Evolutionary conservation across 2,329 filamentous ascomycete species (phyloP).

Genomic region (Amauroascus verrucosus): DNA sequence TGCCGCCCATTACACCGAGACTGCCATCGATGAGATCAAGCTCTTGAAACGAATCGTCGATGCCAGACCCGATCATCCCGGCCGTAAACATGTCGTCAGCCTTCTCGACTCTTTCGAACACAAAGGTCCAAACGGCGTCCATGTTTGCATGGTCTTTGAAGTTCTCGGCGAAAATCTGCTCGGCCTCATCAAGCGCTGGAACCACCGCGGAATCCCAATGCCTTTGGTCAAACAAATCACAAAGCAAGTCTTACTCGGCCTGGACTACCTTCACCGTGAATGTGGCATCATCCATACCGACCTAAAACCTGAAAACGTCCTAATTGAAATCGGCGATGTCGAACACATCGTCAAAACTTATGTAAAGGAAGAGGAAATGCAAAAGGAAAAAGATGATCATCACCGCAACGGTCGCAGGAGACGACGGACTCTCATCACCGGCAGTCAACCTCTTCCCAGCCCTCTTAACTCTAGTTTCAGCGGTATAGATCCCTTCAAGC

Average conservation of each 20-base stretch:
- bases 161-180: conserved; percentile 91
- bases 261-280: conserved; percentile 94
- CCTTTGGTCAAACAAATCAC: conserved; percentile 96
- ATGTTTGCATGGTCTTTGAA: conserved; percentile 99
- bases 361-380: conserved; percentile 63
- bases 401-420: conserved; percentile 84
- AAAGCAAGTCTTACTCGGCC: conserved; percentile 87
- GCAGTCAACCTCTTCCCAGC: conserved; percentile 89
- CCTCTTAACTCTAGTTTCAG: conserved; percentile 88
- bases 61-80: conserved; percentile 88
- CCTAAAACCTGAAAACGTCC: conserved; percentile 91
- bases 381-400: conserved; percentile 70
- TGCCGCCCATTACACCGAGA: conserved; percentile 96
- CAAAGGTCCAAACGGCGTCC: conserved; percentile 88
- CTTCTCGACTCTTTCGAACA: conserved; percentile 95
- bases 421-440: conserved; percentile 87
- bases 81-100: conserved; percentile 89
- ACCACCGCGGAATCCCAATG: conserved; percentile 94
- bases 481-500: conserved; percentile 57
- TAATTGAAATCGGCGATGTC: conserved; percentile 97
- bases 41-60: conserved; percentile 92
- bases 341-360: conserved; percentile 97
- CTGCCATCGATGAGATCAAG: conserved; percentile 97
- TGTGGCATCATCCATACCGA: conserved; percentile 99
- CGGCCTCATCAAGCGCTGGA: conserved; percentile 95